Conservation (phyloP, 345 rosid species). For the Kandelia obovata region DNA sequence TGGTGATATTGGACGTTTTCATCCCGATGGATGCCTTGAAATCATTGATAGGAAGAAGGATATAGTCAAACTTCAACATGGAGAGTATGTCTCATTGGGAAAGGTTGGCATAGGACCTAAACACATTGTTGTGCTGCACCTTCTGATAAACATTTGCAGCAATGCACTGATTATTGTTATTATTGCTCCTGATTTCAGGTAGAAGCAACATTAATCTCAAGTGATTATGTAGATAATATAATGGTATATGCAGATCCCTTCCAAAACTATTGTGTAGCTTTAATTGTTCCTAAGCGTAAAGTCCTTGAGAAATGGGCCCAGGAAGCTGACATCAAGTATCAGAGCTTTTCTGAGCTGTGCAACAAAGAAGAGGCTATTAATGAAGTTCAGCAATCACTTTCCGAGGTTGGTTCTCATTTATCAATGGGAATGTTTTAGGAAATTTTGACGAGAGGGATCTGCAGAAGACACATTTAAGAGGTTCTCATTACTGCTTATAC, state of each 20-base stretch:
- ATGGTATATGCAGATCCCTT: conserved; percentile 80
- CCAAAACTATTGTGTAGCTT: conserved; percentile 67
- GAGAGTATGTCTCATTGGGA: conserved; percentile 86
- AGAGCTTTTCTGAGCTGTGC: conserved; percentile 54
- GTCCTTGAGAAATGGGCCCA: conserved; percentile 70
- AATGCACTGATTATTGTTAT: conserved; percentile 2
- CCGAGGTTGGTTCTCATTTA: conserved; percentile 43
- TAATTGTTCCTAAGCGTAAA: conserved; percentile 59
- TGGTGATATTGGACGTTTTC: conserved; percentile 81
- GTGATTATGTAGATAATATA: conserved; percentile 60
- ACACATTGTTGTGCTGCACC: too few relatives aligned
- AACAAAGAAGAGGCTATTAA: conserved; percentile 49
- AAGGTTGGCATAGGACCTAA: conserved; percentile 44
- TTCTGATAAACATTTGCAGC: too few relatives aligned
- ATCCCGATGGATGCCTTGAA: conserved; percentile 89
- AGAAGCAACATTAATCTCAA: conserved; percentile 58
- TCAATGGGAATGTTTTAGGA: neutral
- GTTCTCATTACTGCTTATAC: too few relatives aligned
- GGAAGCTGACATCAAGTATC: conserved; percentile 46
- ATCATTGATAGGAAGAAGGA: conserved; percentile 92
- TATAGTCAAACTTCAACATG: conserved; percentile 91
- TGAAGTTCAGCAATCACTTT: conserved; percentile 65
- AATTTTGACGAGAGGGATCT: neutral
- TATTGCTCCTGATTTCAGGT: conserved; percentile 45
- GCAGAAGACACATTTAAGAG: neutral